Base-by-base conservation (phyloP, 2,329 filamentous ascomycete genomes). In the Coniochaeta sp. region DNA sequence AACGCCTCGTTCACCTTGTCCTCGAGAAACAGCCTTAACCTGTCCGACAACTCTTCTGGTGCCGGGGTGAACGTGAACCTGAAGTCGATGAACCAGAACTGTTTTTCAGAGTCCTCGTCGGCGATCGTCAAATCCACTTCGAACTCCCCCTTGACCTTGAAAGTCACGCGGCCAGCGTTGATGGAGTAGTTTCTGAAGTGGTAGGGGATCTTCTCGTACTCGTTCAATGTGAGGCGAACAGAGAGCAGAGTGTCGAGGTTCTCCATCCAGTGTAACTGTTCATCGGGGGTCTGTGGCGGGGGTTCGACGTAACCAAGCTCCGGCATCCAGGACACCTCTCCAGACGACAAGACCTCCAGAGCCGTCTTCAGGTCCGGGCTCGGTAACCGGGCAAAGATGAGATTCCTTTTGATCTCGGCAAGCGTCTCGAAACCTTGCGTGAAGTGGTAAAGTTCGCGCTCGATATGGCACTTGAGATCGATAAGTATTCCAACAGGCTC, bases 81-180 rank as follows among this genome's bases (percentile, higher is more conserved):
- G 61, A 97, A 84, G 66, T 97, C 91, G 55, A 97, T 88, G 64
- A 97, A 96, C 77, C 87, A 96, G 64, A 95, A 95, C 61, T 95
- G 91, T 51, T 87, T 86, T 28, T 83, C 76, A 16, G 85, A 81
- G 57, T 94, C 86, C 63, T 97, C 91, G 59, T 91, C 87, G 16
- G 88, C 89, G 56, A 97, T 87, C 1, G 91, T 91, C 49, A 99
- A 78, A 64, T 97, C 94, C 18, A 97, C 82, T 66, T 97, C 92
- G 61, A 96, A 96, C 66, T 97, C 92, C 50, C 82, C 81, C 3
- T 81, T 73, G 1, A 97, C 87, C 46, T 75, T 80, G 66, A 99
- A 99, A 0, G 91, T 97, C 6, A 88, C 92, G 48, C 92, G 83
- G n/a, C 95, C 94, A 49, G 89, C 87, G 50, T 80, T 79, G 54